Conservation (phyloP, 345 rosid genomes). For the Angophora floribunda region DNA sequence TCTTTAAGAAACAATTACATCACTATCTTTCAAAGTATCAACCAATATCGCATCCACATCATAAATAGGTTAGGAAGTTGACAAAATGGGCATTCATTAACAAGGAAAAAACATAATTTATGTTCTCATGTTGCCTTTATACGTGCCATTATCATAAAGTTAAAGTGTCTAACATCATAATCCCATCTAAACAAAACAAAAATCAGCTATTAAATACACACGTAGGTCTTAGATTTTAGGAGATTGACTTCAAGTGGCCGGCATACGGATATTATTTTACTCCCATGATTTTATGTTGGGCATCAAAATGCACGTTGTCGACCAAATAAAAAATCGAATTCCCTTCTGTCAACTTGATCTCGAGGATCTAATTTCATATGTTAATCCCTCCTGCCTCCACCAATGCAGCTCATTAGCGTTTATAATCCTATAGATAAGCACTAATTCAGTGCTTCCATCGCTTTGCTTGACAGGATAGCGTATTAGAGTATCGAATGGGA, state of each 20-base stretch:
- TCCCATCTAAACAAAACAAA: not conserved
- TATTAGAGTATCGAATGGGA: not conserved
- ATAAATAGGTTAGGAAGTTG: not conserved
- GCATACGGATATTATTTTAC: not conserved
- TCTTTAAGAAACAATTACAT: not conserved
- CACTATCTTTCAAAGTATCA: not conserved
- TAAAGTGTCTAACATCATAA: not conserved
- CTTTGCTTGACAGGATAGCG: not conserved
- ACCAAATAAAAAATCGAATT: not conserved
- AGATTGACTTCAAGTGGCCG: not conserved
- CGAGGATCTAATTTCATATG: not conserved
- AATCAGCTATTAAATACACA: not conserved
- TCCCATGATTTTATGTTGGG: not conserved
- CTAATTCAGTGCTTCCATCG: not conserved
- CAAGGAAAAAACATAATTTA: not conserved
- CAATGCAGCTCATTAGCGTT: not conserved
- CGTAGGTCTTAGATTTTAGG: not conserved
- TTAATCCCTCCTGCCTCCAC: not conserved
- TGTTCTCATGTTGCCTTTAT: not conserved
- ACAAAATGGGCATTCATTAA: not conserved
- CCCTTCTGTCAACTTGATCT: not conserved
- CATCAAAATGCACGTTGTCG: not conserved
- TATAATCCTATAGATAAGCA: not conserved
- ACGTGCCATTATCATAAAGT: not conserved
- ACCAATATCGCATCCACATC: not conserved